Evolutionary conservation across 805 yeast genomes (phyloP).

Genomic region (Tetrapisispora phaffii): DNA sequence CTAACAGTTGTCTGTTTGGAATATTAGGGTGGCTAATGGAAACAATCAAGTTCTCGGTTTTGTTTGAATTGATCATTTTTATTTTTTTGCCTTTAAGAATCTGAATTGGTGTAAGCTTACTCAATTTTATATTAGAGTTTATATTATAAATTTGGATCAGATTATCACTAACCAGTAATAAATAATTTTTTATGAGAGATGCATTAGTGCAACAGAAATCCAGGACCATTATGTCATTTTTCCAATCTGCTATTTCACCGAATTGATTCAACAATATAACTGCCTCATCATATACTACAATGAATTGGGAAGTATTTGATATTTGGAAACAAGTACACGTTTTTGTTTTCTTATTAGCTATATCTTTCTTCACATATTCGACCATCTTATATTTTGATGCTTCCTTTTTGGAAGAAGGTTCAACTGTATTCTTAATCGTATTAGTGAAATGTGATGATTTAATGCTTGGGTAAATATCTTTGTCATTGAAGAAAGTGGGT

Average conservation of each 20-base stretch:
- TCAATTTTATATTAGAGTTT: slow-evolving; percentile 21
- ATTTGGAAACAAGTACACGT: slow-evolving; percentile 60
- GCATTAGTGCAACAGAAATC: slow-evolving; percentile 35
- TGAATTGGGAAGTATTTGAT: slow-evolving; percentile 41
- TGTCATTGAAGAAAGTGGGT: slow-evolving; percentile 46
- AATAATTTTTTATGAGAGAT: slow-evolving; percentile 37
- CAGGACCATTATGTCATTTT: slow-evolving; percentile 32
- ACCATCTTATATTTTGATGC: slow-evolving; percentile 26
- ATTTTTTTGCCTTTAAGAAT: slow-evolving; percentile 66
- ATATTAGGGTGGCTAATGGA: slow-evolving; percentile 57
- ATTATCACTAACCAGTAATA: slow-evolving; percentile 52
- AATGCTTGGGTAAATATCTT: slow-evolving; percentile 7
- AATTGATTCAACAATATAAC: slow-evolving; percentile 55
- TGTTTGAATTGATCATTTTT: slow-evolving; percentile 31
- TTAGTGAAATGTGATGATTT: slow-evolving; percentile 16
- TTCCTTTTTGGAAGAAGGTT: slow-evolving; percentile 17
- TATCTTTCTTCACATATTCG: slow-evolving; percentile 32
- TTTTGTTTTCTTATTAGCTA: slow-evolving; percentile 27
- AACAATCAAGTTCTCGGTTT: slow-evolving; percentile 32
- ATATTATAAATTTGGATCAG: slow-evolving; percentile 58
- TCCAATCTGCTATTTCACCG: slow-evolving; percentile 41
- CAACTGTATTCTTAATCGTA: slow-evolving; percentile 14
- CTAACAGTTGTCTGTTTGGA: slow-evolving; percentile 50
- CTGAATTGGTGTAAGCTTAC: slow-evolving; percentile 43
- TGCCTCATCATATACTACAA: slow-evolving; percentile 61